Conservation (phyloP, 441 rosid species). For the Aleurites moluccanus region DNA sequence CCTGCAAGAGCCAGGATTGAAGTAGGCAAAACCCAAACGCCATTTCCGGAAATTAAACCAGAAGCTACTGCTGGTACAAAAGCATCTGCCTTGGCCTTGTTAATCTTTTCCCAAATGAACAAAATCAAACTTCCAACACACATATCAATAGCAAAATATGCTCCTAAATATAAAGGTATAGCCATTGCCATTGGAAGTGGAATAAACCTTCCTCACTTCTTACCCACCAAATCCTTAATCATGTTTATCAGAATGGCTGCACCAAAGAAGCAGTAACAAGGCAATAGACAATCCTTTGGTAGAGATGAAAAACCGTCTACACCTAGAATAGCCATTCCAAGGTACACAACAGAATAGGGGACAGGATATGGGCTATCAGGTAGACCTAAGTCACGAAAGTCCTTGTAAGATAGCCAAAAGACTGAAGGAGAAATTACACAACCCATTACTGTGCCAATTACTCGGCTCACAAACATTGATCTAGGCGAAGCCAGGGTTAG, state of each 20-base stretch:
- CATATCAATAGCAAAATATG: constrained; percentile 20
- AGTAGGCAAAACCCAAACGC: constrained; percentile 18
- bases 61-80: constrained; percentile 22
- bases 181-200: constrained; percentile 25
- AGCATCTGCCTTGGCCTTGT: constrained; percentile 21
- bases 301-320: constrained; percentile 17
- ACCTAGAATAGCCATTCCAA: constrained; percentile 18
- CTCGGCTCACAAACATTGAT: constrained; percentile 21
- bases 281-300: constrained; percentile 19
- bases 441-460: constrained; percentile 19
- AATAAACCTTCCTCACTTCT: constrained; percentile 18
- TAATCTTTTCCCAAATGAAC: constrained; percentile 17
- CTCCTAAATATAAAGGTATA: constrained; percentile 19
- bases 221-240: constrained; percentile 2
- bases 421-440: constrained; percentile 19
- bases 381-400: constrained; percentile 12
- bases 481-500: constrained; percentile 15
- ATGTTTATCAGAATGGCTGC: constrained; percentile 7
- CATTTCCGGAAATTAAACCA: constrained; percentile 23
- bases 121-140: constrained; percentile 21
- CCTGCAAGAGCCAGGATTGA: constrained; percentile 20
- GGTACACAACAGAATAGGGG: constrained; percentile 11
- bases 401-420: constrained; percentile 18
- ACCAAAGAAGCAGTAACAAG: constrained; percentile 17
- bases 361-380: constrained; percentile 19